Evolutionary conservation across 352 stramenopile species (phyloP), one percentile per base, ranked within the genome.

Genomic region (Globisporangium abappressorium): DNA sequence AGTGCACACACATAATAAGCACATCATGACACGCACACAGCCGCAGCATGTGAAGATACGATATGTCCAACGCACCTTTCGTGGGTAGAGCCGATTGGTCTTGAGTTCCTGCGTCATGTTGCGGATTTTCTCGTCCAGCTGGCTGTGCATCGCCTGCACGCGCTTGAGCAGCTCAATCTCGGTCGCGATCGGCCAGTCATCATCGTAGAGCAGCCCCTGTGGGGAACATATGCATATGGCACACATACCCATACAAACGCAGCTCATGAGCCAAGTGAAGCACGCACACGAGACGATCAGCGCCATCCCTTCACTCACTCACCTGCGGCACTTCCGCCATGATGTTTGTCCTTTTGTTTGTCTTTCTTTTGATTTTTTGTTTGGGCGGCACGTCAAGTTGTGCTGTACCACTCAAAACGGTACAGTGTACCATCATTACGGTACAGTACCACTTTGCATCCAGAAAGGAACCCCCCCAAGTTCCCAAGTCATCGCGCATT

Each of bases 101-200:
- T 82, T 80, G 9, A 92, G 74, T 24, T 91, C 83, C 20, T 80
- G 80, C 51, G 78, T 79, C 70, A 87, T 77, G 46, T 69, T 56
- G 54, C 72, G 68, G 46, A 93, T 64, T 12, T 85, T 79, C 49
- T 70, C 67, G 47, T 84, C 78, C 54, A 89, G 62, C 34, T 82
- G 69, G 20, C 75, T 56, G 67, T 85, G 78, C 64, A 79, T 69
- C 30, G 56, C 36, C 38, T 84, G 73, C 47, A 75, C 79, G 57
- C 85, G 81, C 54, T 76, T 70, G 20, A 91, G 77, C 47, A 83
- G 67, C 58, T 79, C 77, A n/a, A 91, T 79, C 54, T 93, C 82
- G 1, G n/a, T 63, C 55, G 76, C 70, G 57, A 82, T 86, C 15
- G 73, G 74, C 85, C 82, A 91, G 14, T 90, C 72, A 38, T 71